Evolutionary conservation across 179 eudicot genomes (phyloP).

Genomic region (Silene noctiflora): DNA sequence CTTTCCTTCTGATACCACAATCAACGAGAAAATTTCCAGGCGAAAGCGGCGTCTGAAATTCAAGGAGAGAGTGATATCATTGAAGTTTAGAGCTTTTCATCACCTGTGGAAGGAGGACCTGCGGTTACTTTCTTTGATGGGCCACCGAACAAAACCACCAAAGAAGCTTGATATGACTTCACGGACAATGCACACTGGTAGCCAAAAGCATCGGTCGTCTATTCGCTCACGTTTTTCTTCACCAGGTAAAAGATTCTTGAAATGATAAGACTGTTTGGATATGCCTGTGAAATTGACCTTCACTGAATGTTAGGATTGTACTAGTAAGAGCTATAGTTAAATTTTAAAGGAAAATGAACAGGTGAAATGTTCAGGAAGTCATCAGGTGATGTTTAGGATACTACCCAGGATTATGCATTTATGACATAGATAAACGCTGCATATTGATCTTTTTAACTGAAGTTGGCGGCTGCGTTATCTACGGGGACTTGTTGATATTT

Average conservation of each 20-base stretch:
- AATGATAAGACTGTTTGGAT: not conserved
- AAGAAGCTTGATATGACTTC: slow-evolving; percentile 52
- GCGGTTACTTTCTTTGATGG: slow-evolving; percentile 57
- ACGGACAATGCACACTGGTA: slow-evolving; percentile 38
- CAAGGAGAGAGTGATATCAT: slow-evolving; percentile 57
- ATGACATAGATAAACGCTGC: not conserved
- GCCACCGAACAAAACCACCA: slow-evolving; percentile 53
- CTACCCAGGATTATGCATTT: not conserved
- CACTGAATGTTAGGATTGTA: not conserved
- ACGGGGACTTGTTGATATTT: not conserved
- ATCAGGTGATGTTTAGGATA: not conserved
- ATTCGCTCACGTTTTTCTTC: slow-evolving; percentile 54
- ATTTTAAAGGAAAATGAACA: not conserved
- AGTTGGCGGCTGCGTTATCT: not conserved
- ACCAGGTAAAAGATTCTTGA: slow-evolving; percentile 44
- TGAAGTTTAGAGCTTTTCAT: slow-evolving; percentile 67
- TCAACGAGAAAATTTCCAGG: slow-evolving; percentile 44
- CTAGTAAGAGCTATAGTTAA: not conserved
- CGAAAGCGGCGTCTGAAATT: slow-evolving; percentile 51
- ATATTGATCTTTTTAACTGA: not conserved
- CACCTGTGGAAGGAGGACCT: slow-evolving; percentile 83
- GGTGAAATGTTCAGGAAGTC: not conserved
- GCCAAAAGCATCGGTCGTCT: slow-evolving; percentile 61
- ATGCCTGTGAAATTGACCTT: not conserved
- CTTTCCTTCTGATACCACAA: slow-evolving; percentile 30